phyloP scores from a whole-genome alignment of 352 stramenopile genomes.

The Blastocystis sp. region DNA sequence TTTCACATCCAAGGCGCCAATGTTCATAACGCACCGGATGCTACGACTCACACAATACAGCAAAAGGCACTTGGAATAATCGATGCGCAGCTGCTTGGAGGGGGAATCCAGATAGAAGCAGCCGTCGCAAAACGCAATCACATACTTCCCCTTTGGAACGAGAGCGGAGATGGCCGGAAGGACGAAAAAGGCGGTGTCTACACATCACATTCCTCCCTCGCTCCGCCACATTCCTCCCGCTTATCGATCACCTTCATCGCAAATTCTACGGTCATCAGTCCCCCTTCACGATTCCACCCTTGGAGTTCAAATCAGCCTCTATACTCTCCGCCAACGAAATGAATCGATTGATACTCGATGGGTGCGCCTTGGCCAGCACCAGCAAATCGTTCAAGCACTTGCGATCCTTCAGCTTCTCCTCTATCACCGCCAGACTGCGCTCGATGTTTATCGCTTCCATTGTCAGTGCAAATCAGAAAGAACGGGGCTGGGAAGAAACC shows the following conservation, averaged over 20 bases:
- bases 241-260: slow-evolving; percentile 21
- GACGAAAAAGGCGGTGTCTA: slow-evolving; percentile 56
- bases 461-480: background rate
- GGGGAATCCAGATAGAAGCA: slow-evolving; percentile 57
- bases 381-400: slow-evolving; percentile 43
- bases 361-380: slow-evolving; percentile 32
- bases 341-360: slow-evolving; percentile 43
- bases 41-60: background rate
- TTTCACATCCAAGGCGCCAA: slow-evolving; percentile 41
- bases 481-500: background rate
- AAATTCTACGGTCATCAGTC: background rate
- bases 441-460: slow-evolving; percentile 64
- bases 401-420: slow-evolving; percentile 42
- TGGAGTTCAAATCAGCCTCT: slow-evolving; percentile 22
- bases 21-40: slow-evolving; percentile 40
- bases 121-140: slow-evolving; percentile 49
- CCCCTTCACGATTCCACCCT: background rate
- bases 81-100: slow-evolving; percentile 30
- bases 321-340: slow-evolving; percentile 44
- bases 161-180: slow-evolving; percentile 8
- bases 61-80: slow-evolving; percentile 43
- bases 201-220: background rate
- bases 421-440: slow-evolving; percentile 11
- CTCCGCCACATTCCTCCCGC: slow-evolving; percentile 16
- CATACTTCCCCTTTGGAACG: slow-evolving; percentile 49